These are phyloP conservation scores for Jamesozyma piceae DNA, from an alignment of 805 yeast species.

Conservation along the genomic window DNA sequence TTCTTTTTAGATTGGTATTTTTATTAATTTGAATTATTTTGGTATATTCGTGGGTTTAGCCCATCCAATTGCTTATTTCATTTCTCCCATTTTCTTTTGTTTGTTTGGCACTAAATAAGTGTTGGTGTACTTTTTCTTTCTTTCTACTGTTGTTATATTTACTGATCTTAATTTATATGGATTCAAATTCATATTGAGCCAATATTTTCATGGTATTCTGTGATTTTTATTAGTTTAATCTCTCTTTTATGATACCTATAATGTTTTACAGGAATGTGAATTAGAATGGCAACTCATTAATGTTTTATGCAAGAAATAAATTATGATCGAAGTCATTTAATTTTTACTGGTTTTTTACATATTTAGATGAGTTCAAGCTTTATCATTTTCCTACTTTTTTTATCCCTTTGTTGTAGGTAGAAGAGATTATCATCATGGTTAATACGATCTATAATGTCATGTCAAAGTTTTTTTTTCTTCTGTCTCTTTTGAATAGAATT, in stretches of 20 bases:
- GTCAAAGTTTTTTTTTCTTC: not conserved
- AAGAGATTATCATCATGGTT: not conserved
- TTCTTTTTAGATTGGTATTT: not conserved
- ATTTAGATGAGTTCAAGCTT: not conserved
- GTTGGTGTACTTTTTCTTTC: not conserved
- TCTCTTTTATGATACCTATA: not conserved
- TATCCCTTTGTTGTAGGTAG: not conserved
- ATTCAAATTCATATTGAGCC: not conserved
- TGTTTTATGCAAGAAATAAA: not conserved
- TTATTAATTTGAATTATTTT: not conserved
- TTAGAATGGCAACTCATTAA: not conserved
- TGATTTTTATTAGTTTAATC: not conserved
- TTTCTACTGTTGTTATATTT: not conserved
- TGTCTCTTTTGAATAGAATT: not conserved
- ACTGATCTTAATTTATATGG: not conserved
- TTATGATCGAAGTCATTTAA: conserved; percentile 4
- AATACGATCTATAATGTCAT: not conserved
- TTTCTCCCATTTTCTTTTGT: not conserved
- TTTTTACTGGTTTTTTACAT: not conserved
- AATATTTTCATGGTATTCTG: not conserved
- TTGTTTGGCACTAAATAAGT: too few relatives aligned
- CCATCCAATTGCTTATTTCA: not conserved
- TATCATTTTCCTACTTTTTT: not conserved
- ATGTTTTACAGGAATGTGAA: not conserved
- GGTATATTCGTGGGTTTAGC: not conserved